phyloP scores from a whole-genome alignment of 371 early-diverging fungal genomes.

The Mortierella sp. region DNA sequence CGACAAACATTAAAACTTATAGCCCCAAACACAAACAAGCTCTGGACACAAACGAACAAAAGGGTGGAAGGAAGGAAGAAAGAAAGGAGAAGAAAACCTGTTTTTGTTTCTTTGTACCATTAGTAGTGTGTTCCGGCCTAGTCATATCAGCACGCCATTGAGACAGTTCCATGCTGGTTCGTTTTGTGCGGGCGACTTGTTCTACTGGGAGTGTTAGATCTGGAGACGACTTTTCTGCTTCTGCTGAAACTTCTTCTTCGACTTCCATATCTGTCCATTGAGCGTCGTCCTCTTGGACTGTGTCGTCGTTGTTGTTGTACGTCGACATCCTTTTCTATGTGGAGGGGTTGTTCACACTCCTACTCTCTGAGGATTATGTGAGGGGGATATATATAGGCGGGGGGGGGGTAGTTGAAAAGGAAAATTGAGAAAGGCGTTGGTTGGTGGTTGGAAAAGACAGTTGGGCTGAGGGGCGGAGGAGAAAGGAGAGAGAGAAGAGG shows the following conservation, averaged over 20 bases:
- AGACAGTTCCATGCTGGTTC: slow-evolving; percentile 3
- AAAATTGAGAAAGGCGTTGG: background rate
- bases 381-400: background rate
- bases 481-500: background rate
- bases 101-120: background rate
- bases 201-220: background rate
- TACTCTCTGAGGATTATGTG: background rate
- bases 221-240: background rate
- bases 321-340: background rate
- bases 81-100: background rate
- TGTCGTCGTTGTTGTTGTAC: background rate
- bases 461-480: no score
- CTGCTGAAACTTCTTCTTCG: background rate
- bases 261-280: background rate
- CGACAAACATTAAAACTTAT: background rate
- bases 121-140: background rate
- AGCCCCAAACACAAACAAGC: background rate
- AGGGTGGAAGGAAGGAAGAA: background rate
- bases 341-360: background rate
- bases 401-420: background rate
- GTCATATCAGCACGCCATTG: slow-evolving; percentile 2
- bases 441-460: background rate
- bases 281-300: background rate
- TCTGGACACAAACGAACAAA: no score
- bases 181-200: background rate